Evolutionary conservation across 2,329 filamentous ascomycete genomes (phyloP).

Genomic region (Botryotinia narcissicola): DNA sequence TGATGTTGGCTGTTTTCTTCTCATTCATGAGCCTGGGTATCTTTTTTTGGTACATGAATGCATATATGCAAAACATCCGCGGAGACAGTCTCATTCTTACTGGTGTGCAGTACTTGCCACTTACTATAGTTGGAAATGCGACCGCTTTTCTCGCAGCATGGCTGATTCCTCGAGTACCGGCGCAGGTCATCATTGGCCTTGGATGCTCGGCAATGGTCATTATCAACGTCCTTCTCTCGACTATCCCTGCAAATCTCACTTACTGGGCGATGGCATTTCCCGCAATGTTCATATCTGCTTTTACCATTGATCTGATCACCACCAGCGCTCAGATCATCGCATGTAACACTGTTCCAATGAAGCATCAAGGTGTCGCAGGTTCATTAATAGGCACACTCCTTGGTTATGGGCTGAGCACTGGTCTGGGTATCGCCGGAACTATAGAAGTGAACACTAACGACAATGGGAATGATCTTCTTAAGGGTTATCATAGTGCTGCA

Average conservation of each 20-base stretch:
- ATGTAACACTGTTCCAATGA: slow-evolving; percentile 48
- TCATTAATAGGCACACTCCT: slow-evolving; percentile 47
- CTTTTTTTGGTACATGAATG: slow-evolving; percentile 49
- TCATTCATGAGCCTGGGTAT: slow-evolving; percentile 40
- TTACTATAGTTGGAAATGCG: slow-evolving; percentile 42
- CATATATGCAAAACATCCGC: slow-evolving; percentile 46
- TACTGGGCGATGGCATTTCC: slow-evolving; percentile 48
- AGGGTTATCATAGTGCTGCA: slow-evolving; percentile 43
- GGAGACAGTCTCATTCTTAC: slow-evolving; percentile 43
- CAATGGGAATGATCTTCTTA: slow-evolving; percentile 30
- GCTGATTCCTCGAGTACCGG: slow-evolving; percentile 47
- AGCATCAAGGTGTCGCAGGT: slow-evolving; percentile 50
- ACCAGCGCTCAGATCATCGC: slow-evolving; percentile 53
- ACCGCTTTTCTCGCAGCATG: slow-evolving; percentile 45
- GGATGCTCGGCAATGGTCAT: slow-evolving; percentile 39
- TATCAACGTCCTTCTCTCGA: slow-evolving; percentile 42
- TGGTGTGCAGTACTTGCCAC: slow-evolving; percentile 43
- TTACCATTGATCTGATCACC: slow-evolving; percentile 51
- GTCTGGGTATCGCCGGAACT: slow-evolving; percentile 45
- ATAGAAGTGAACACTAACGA: slow-evolving; percentile 37
- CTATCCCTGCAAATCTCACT: slow-evolving; percentile 46
- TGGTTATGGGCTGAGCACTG: slow-evolving; percentile 44
- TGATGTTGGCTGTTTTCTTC: slow-evolving; percentile 25
- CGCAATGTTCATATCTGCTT: slow-evolving; percentile 38
- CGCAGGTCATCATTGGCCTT: slow-evolving; percentile 47